Evolutionary conservation across 1,284 basidiomycete genomes (phyloP).

Genomic region (Cerrena zonata): DNA sequence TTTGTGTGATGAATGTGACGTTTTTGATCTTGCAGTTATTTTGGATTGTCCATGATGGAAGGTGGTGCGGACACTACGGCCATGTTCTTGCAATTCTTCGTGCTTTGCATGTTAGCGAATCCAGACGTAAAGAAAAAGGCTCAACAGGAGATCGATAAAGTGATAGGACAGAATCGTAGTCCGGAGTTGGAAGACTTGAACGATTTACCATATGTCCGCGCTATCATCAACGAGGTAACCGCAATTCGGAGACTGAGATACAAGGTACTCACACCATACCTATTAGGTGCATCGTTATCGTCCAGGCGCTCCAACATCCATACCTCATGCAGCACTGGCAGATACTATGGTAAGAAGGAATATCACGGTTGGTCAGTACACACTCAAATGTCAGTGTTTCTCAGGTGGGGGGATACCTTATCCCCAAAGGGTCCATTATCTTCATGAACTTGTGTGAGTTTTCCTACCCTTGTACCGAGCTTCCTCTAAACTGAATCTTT

Average conservation of each 20-base stretch:
- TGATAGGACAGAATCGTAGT: constrained; percentile 27
- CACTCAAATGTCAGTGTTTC: background rate
- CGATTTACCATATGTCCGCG: constrained; percentile 30
- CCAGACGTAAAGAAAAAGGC: constrained; percentile 28
- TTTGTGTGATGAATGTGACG: background rate
- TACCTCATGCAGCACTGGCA: background rate
- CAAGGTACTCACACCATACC: too few relatives aligned
- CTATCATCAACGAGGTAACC: constrained; percentile 33
- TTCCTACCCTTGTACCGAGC: background rate
- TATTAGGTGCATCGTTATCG: constrained; percentile 6
- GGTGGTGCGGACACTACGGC: constrained; percentile 25
- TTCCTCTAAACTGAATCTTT: background rate
- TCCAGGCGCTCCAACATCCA: background rate
- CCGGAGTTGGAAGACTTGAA: constrained; percentile 29
- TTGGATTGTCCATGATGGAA: constrained; percentile 10
- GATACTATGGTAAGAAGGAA: background rate
- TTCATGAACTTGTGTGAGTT: constrained; percentile 7
- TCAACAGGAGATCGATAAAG: constrained; percentile 31
- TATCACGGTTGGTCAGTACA: too few relatives aligned
- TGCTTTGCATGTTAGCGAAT: constrained; percentile 22
- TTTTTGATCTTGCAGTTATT: background rate
- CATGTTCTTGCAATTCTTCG: constrained; percentile 21
- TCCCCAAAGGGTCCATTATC: background rate
- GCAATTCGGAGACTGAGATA: too few relatives aligned
- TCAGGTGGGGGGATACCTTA: background rate